A percentile compares a stretch with the other conserved stretches of the same genome.
These are phyloP conservation scores for Moricandia arvensis DNA, from an alignment of 345 rosid species.

Conservation along the genomic window DNA sequence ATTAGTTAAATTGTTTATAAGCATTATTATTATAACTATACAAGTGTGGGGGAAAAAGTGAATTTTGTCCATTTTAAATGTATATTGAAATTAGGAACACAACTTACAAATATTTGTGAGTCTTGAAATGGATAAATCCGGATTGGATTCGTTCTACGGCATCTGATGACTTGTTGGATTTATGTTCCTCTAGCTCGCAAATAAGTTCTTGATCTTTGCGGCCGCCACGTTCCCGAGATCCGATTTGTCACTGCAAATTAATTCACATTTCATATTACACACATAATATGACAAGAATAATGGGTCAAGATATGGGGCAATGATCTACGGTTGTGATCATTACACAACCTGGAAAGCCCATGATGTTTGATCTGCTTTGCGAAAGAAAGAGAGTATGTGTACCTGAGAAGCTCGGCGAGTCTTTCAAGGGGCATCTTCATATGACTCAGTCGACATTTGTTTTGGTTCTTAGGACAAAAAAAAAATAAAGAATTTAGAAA, in stretches of 20 bases:
- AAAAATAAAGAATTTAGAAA: neutral
- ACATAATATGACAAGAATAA: too few relatives aligned
- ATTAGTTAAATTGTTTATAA: neutral
- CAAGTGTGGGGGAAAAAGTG: too few relatives aligned
- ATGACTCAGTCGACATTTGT: slow-evolving; percentile 32
- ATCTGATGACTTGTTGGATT: slow-evolving; percentile 39
- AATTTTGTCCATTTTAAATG: too few relatives aligned
- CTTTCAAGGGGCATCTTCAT: slow-evolving; percentile 18
- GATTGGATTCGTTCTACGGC: slow-evolving; percentile 58
- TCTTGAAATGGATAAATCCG: slow-evolving; percentile 76
- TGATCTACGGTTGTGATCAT: neutral
- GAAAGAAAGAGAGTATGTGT: neutral
- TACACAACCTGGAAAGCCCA: neutral
- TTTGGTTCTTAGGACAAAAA: neutral
- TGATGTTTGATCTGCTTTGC: too few relatives aligned
- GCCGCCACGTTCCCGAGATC: slow-evolving; percentile 66
- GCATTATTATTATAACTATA: neutral
- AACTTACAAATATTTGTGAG: slow-evolving; percentile 71
- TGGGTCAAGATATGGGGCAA: neutral
- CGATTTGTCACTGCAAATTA: slow-evolving; percentile 45
- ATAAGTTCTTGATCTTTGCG: slow-evolving; percentile 66
- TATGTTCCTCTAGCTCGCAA: slow-evolving; percentile 58
- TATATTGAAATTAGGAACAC: neutral
- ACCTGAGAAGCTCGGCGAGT: neutral
- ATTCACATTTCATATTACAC: neutral